Base-by-base conservation (phyloP, 2,329 filamentous ascomycete genomes). In the Cadophora malorum region DNA sequence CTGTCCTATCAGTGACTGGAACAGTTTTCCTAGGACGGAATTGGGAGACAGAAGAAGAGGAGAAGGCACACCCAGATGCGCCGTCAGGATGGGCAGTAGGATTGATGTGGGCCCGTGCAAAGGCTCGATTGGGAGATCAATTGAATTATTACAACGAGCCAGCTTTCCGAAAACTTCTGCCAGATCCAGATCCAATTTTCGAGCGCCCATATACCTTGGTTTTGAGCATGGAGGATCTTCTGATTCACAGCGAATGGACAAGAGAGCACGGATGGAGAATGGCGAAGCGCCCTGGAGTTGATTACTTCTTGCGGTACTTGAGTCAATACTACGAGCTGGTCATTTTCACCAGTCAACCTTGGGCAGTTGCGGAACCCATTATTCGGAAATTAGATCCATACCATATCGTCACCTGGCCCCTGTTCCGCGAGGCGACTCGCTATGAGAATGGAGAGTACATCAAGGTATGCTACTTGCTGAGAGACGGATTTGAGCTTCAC, bases 311-410 rank as follows among this genome's bases (percentile, higher is more conserved):
- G 71, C 92, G 93, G 77, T 99, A 99, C 80, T 86, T 99, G 60
- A 95, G 92, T 81, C 94, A 97, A 80, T 98, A 99, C 85, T 99
- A 97, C 78, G 96, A 99, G 80, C 85, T 99, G 65, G 96, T 98
- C 63, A 88, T 99, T 72, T 99, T 98, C 83, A 99, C 96, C 38
- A 92, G 88, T 49, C 90, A 96, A 58, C 94, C 95, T 0, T 93
- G 90, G 76, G 90, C 89, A 76, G 91, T 93, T 78, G 95, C 90
- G 33, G 94, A 97, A 74, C 93, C 93, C 28, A 86, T 99, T 63
- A 88, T 97, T 73, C 90, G 93, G 76, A 99, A 99, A 81, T 84
- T 99, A 69, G 96, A 99, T 78, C 96, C 95, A 45, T 98, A 92
- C 85, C 92, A 91, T 76, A 93, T 98, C 79, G 94, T 98, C 79